A percentile compares a stretch with the other conserved stretches of the same genome.
Evolutionary conservation across 331 rosid species (phyloP).

Genomic region (Pyracantha coccinea): DNA sequence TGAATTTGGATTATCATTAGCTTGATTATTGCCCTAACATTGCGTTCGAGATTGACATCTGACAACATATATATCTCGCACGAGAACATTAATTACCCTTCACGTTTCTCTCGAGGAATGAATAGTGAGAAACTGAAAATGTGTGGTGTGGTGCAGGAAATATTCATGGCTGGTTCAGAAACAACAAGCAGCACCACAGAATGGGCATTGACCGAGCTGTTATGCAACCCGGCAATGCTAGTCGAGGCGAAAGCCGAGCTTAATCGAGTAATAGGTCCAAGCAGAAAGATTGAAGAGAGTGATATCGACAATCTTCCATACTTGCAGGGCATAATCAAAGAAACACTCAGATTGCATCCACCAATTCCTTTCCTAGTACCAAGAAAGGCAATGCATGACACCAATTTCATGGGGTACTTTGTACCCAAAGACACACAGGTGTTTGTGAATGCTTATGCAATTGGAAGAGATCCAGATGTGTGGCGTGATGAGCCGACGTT

Average conservation of each 20-base stretch:
- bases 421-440: conserved; percentile 56
- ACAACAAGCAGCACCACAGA: conserved; percentile 53
- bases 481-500: conserved; percentile 33
- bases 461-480: conserved; percentile 57
- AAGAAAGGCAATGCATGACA: conserved; percentile 38
- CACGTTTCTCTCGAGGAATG: background rate
- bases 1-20: too few species aligned
- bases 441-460: conserved; percentile 60
- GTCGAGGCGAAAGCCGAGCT: conserved; percentile 36
- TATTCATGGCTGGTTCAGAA: conserved; percentile 59
- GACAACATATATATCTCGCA: too few species aligned
- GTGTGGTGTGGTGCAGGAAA: conserved; percentile 28
- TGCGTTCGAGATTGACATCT: too few species aligned
- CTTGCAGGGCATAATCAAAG: conserved; percentile 41
- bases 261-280: conserved; percentile 14
- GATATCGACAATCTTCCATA: conserved; percentile 58
- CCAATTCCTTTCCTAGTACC: conserved; percentile 63
- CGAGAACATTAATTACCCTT: too few species aligned
- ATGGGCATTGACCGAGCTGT: conserved; percentile 57
- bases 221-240: conserved; percentile 29
- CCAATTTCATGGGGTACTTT: conserved; percentile 42
- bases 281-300: conserved; percentile 37
- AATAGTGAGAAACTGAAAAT: background rate
- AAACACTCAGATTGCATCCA: conserved; percentile 56
- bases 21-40: too few species aligned